Evolutionary conservation across 257 asterid genomes (phyloP), one percentile per base, ranked within the genome.

Genomic region (Capsicum pubescens): DNA sequence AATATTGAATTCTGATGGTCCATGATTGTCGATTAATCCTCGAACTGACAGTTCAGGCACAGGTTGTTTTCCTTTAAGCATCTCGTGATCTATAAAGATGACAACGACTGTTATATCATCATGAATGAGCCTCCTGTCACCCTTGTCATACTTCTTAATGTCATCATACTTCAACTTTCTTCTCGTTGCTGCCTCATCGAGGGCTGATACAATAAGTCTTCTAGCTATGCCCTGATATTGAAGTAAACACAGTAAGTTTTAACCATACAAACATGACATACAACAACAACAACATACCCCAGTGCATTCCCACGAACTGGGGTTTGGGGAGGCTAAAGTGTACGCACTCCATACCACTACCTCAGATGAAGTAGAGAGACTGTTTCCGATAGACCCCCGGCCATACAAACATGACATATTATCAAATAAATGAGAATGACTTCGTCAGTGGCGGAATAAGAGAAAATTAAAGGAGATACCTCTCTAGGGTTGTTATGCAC

Each of bases 71-170:
- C 80, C 87, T 9, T 86, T 90, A 85, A 85, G 74, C 90, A 85
- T 83, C 60, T 89, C 89, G 3, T 86, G 90, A 89, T 95, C 98
- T 59, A 92, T 64, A 84, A 90, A 95, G 87, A 90, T 11, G 87
- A 95, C 97, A 14, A 91, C 89, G 52, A 93, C 95, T 1, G 97
- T 85, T 26, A 95, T 93, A 84, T 95, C 98, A 85, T 95, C 98
- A 71, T 93, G 97, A 54, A 83, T 66, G 15, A 9, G 82, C 83
- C 98, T 89, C 86, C 97, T 88, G 8, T n/a, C 26, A 68, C 97
- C 93, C 66, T 42, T 86, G 19, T 89, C 90, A 9, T 84, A 74
- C 70, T 87, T 89, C 93, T 88, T 91, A 16, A 95, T 72, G 16
- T 85, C 91, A 66, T 70, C 87, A 79, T 91, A 95, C 14, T 88